phyloP scores from a whole-genome alignment of 148 eudicot genomes.

The Persicaria tinctoria region DNA sequence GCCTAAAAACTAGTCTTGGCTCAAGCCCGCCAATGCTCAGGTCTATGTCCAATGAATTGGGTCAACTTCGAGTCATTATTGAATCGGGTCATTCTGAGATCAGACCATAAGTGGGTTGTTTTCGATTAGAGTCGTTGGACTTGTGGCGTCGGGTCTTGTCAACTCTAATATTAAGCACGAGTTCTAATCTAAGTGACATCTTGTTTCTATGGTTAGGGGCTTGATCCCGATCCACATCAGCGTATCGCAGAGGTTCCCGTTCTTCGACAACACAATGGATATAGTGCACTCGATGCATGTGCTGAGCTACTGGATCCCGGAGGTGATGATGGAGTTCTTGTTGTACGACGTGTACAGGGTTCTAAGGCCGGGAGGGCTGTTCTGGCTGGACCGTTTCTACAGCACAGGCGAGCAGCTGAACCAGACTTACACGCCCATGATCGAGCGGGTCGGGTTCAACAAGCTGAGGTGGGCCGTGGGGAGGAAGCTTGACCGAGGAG shows the following conservation, averaged over 20 bases:
- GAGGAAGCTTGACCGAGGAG: conserved; percentile 40
- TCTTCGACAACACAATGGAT: conserved; percentile 72
- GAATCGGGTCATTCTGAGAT: too few species aligned
- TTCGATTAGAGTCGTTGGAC: too few species aligned
- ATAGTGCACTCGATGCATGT: conserved; percentile 68
- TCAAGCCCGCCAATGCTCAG: too few species aligned
- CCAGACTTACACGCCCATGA: conserved; percentile 60
- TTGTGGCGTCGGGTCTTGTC: too few species aligned
- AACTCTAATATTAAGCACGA: too few species aligned
- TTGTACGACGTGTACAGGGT: conserved; percentile 76
- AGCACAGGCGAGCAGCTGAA: conserved; percentile 63
- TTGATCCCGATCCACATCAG: conserved; percentile 69
- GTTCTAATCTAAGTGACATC: not conserved
- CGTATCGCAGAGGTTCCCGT: conserved; percentile 70
- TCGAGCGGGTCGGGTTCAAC: conserved; percentile 62
- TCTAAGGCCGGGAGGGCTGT: conserved; percentile 69
- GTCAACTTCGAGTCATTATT: too few species aligned
- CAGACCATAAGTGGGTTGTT: too few species aligned
- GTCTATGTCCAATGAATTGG: too few species aligned
- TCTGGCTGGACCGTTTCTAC: conserved; percentile 76
- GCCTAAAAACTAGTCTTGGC: too few species aligned
- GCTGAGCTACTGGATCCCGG: conserved; percentile 78
- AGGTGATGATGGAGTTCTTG: conserved; percentile 58
- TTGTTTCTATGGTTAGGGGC: conserved; percentile 29
- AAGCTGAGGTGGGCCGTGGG: conserved; percentile 83